Evolutionary conservation across 805 yeast species (phyloP), one percentile per base, ranked within the genome.

Genomic region (Isabelozyma rhagii): DNA sequence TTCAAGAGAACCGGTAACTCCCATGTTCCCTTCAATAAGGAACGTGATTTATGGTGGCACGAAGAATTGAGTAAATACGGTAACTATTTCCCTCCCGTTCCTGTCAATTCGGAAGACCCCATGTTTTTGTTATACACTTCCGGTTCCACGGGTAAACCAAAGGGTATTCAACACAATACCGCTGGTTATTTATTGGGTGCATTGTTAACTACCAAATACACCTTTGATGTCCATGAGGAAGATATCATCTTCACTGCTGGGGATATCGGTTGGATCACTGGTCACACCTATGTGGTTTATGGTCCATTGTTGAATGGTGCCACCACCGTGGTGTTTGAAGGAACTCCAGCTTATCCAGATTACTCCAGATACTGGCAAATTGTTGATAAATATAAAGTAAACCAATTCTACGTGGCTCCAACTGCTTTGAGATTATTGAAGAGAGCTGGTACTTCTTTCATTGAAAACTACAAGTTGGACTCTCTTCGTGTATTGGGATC

Each of bases 261-360:
- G 65, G 98, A 94, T 68, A 90, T 94, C 49, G 98, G 99, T 66
- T 94, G 99, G 98, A 94, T 94, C 67, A 94, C 99, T 14, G 98
- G 98, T 59, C 99, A 94, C 71, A 88, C 97, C 8, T 94, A 93
- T 66, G 96, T 90, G 42, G 81, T 93, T 44, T 94, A 94, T 64
- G 98, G 98, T 52, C 99, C 99, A 41, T 81, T 94, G 58, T 73
- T 84, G 44, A 69, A 61, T 51, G 99, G 98, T 71, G 89, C 92
- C 47, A 85, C 98, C 44, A 84, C 97, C 8, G 87, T 94, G 47
- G 89, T 93, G 50, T 94, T 94, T 67, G 98, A 94, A 77, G 94
- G 97, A 52, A 94, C 99, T 15, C 98, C 99, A 39, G 97, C 97
- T 38, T 90, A 91, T 72, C 99, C 98, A 58, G 85, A 87, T 64